phyloP scores from a whole-genome alignment of 1,284 basidiomycete species.

The Leccinum cinnamomeum region DNA sequence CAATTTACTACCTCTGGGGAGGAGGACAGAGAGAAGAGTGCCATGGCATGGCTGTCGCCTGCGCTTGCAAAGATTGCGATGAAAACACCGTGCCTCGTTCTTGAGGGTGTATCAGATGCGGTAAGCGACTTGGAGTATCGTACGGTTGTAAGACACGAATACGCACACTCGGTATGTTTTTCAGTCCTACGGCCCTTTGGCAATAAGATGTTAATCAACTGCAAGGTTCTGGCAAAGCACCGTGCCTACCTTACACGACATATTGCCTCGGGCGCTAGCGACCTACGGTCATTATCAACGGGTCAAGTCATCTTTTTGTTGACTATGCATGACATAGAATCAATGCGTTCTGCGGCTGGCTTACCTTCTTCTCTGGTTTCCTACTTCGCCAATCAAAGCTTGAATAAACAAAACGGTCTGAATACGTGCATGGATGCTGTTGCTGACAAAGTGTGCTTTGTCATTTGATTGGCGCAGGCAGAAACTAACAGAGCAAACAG shows the following conservation, averaged over 20 bases:
- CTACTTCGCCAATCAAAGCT: conserved; percentile 88
- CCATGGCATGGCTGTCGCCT: conserved; percentile 75
- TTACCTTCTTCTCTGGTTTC: conserved; percentile 81
- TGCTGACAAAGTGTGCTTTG: conserved; percentile 69
- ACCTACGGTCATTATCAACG: conserved; percentile 75
- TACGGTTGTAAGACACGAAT: conserved; percentile 88
- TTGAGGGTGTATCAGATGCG: conserved; percentile 83
- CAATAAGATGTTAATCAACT: conserved; percentile 4
- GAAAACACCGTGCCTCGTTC: conserved; percentile 86
- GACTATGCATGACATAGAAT: conserved; percentile 89
- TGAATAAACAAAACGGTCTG: conserved; percentile 72
- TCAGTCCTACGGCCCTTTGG: neutral
- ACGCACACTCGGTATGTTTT: conserved; percentile 63
- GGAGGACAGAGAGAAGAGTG: conserved; percentile 48
- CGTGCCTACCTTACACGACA: conserved; percentile 62
- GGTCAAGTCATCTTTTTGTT: conserved; percentile 88
- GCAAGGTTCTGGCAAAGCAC: conserved; percentile 68
- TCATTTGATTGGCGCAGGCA: neutral
- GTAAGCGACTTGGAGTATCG: conserved; percentile 94
- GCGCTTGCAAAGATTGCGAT: conserved; percentile 81
- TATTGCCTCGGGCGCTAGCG: conserved; percentile 69
- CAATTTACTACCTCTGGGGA: conserved; percentile 58
- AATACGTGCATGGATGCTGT: conserved; percentile 82
- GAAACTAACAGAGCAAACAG: conserved; percentile 38
- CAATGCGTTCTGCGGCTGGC: conserved; percentile 80